Percentiles rank a stretch among this genome's conserved stretches.
Conservation (phyloP, 129 eudicot genomes). For the Sambucus nigra region DNA sequence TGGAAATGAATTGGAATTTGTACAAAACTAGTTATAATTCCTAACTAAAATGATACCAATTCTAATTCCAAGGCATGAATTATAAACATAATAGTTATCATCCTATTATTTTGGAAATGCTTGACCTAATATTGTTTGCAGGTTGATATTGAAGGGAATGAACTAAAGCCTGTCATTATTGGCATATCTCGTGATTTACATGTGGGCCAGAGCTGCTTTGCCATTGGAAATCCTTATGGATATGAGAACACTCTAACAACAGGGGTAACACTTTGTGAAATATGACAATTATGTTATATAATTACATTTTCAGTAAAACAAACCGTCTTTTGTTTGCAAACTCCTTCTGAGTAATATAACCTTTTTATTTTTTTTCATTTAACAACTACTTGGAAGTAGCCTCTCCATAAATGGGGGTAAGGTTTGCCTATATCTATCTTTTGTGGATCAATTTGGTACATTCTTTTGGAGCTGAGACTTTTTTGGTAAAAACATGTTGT, state of each 20-base stretch:
- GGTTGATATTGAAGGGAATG: slow-evolving; percentile 64
- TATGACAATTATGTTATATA: background rate
- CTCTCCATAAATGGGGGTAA: too few relatives aligned
- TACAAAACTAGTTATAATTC: too few relatives aligned
- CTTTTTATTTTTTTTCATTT: too few relatives aligned
- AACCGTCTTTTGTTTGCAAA: background rate
- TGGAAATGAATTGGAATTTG: too few relatives aligned
- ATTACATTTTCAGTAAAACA: background rate
- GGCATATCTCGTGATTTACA: slow-evolving; percentile 52
- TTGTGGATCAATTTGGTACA: too few relatives aligned
- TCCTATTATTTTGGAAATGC: background rate
- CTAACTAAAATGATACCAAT: too few relatives aligned
- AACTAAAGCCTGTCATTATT: slow-evolving; percentile 57
- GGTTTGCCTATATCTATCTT: too few relatives aligned
- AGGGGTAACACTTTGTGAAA: slow-evolving; percentile 41
- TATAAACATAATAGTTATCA: too few relatives aligned
- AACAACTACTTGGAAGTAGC: too few relatives aligned
- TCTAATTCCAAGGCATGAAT: too few relatives aligned
- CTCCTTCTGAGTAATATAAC: background rate
- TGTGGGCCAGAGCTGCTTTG: slow-evolving; percentile 92
- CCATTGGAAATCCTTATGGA: slow-evolving; percentile 97
- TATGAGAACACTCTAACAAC: slow-evolving; percentile 88
- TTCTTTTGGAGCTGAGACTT: too few relatives aligned
- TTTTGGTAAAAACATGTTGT: too few relatives aligned
- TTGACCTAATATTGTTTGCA: slow-evolving; percentile 11